Conservation (phyloP, 805 yeast genomes). For the Candida verbasci region DNA sequence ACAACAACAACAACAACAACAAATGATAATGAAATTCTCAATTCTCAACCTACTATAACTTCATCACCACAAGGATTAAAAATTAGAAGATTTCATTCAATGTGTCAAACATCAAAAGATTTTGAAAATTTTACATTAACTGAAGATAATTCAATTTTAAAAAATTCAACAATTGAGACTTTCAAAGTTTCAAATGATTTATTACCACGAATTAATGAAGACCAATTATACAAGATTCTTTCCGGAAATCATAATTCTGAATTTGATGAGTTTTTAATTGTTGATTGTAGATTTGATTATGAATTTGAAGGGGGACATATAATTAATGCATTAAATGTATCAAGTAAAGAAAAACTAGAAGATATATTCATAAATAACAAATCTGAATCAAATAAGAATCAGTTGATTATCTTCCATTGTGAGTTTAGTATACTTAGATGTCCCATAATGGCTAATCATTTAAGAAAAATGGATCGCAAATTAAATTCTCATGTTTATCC, state of each 20-base stretch:
- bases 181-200: slow-evolving; percentile 46
- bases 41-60: slow-evolving; percentile 17
- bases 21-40: neutral
- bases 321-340: slow-evolving; percentile 72
- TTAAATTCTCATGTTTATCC: slow-evolving; percentile 77
- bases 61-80: slow-evolving; percentile 12
- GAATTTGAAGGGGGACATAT: slow-evolving; percentile 95
- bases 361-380: slow-evolving; percentile 38
- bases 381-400: slow-evolving; percentile 7
- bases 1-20: neutral
- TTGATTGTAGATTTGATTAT: slow-evolving; percentile 91
- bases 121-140: slow-evolving; percentile 14
- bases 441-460: slow-evolving; percentile 86
- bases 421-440: slow-evolving; percentile 92
- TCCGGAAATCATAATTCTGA: slow-evolving; percentile 45
- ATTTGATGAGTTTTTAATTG: slow-evolving; percentile 55
- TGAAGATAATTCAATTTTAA: slow-evolving; percentile 31
- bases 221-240: slow-evolving; percentile 53
- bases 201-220: slow-evolving; percentile 64
- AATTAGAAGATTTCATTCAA: slow-evolving; percentile 61
- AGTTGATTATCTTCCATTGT: slow-evolving; percentile 80
- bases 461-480: slow-evolving; percentile 78
- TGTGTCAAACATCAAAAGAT: slow-evolving; percentile 52
- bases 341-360: slow-evolving; percentile 67
- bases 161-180: slow-evolving; percentile 22